Base-by-base conservation (phyloP, 2,329 filamentous ascomycete species). In the Monosporascus cannonballus region DNA sequence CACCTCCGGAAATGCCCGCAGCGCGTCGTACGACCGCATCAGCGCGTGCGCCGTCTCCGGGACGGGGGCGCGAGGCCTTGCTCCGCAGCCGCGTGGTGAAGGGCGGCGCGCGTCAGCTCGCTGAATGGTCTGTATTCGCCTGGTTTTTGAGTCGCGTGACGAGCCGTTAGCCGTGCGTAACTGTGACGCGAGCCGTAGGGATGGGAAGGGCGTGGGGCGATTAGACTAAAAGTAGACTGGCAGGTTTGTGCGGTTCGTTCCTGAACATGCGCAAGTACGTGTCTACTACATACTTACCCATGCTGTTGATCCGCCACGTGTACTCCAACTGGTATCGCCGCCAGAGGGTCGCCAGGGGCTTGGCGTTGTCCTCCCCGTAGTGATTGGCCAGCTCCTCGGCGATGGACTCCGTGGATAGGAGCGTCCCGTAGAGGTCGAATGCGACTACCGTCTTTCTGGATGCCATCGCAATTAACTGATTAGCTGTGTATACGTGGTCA, bases 391-490 rank as follows among this genome's bases (percentile, higher is more conserved):
- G 71, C 54, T 84, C 75, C 37, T 75, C 69, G 6, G 79, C 76
- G 56, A 90, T 88, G 30, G 84, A 87, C 44, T 83, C 80, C 2
- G 87, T 89, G 9, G 85, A 89, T 6, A 91, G 75, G 9, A 92
- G 69, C 2, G 87, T 91, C 51, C 86, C 87, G 67, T 90, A 91
- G 2, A 89, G 75, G 62, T 92, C 87, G 57, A 92, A 90, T 1
- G 85, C 87, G 51, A 91, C 74, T 47, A 85, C 70, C 17, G 50
- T 59, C 47, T 62, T 65, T 34, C 54, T 52, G n/a, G 51, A n/a
- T 6, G 59, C 42, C 54, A 60, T 58, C 47, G 46, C 54, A 15
- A 25, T 2, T 44, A 36, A 20, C 15, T 27, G 18, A 24, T 17
- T 25, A 9, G 3, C 8, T 27, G 27, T 11, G 27, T 27, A 27